Conservation (phyloP, 345 rosid species). For the Theobroma cacao region DNA sequence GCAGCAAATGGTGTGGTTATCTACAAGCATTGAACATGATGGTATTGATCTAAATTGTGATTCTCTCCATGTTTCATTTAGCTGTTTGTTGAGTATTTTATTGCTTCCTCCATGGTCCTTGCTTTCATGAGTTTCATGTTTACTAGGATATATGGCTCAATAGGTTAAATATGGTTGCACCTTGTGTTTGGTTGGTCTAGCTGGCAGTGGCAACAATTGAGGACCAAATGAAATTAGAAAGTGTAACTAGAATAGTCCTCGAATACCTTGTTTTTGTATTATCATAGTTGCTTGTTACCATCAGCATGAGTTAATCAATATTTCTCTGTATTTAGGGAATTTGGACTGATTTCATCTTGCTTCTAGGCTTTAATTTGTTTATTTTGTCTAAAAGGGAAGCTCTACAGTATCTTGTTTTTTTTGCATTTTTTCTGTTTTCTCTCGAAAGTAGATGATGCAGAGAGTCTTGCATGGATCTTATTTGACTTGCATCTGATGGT, state of each 20-base stretch:
- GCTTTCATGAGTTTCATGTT: not conserved
- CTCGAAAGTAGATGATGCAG: not conserved
- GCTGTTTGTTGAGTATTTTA: conserved; percentile 4
- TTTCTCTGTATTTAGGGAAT: not conserved
- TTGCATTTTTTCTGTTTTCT: not conserved
- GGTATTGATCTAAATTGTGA: conserved; percentile 44
- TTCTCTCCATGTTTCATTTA: conserved; percentile 13
- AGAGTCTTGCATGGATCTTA: not conserved
- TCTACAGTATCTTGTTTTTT: not conserved
- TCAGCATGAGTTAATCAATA: not conserved
- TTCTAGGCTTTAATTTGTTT: not conserved
- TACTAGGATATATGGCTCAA: not conserved
- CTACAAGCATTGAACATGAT: conserved; percentile 51
- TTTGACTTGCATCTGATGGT: not conserved
- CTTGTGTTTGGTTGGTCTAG: not conserved
- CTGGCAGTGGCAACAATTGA: not conserved
- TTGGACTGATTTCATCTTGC: not conserved
- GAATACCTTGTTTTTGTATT: not conserved
- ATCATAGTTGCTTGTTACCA: not conserved
- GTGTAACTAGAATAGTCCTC: not conserved
- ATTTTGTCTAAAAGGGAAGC: not conserved
- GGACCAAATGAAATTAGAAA: not conserved
- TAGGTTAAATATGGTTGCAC: conserved; percentile 3
- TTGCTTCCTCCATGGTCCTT: not conserved
- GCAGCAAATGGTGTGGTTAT: conserved; percentile 41